Percentiles rank a stretch among this genome's conserved stretches.
These are phyloP conservation scores for Silene vulgaris DNA, from an alignment of 179 eudicot genomes.

Conservation along the genomic window DNA sequence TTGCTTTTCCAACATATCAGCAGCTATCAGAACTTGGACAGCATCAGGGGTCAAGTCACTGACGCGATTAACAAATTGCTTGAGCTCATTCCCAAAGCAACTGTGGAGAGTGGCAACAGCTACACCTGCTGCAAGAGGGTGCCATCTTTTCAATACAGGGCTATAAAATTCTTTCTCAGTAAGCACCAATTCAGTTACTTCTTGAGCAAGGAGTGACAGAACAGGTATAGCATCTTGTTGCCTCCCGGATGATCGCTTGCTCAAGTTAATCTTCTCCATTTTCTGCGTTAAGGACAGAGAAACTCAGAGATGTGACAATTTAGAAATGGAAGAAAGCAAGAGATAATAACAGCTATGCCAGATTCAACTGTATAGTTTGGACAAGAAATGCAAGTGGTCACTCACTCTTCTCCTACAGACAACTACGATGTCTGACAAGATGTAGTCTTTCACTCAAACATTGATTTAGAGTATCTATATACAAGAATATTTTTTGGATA, in stretches of 20 bases:
- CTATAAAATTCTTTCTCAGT: constrained; percentile 82
- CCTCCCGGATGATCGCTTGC: constrained; percentile 52
- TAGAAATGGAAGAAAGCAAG: neutral
- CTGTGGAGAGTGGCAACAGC: constrained; percentile 84
- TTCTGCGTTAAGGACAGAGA: constrained; percentile 45
- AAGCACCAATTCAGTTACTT: constrained; percentile 66
- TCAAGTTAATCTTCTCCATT: constrained; percentile 61
- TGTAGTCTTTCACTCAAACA: neutral
- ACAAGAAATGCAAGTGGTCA: neutral
- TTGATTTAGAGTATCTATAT: neutral
- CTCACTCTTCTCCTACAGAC: neutral
- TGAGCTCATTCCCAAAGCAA: constrained; percentile 72
- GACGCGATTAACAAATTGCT: constrained; percentile 65
- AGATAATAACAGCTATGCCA: neutral
- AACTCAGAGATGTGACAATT: neutral
- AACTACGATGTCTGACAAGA: neutral
- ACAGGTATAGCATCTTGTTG: constrained; percentile 62
- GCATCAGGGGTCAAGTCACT: constrained; percentile 85
- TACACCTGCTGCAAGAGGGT: constrained; percentile 82
- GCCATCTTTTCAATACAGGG: constrained; percentile 74
- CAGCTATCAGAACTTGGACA: constrained; percentile 73
- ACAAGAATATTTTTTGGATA: neutral
- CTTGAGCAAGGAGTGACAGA: constrained; percentile 81
- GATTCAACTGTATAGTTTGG: neutral
- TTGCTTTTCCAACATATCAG: constrained; percentile 81